Evolutionary conservation across 1,284 basidiomycete species (phyloP).

Genomic region (Pterula multifida): DNA sequence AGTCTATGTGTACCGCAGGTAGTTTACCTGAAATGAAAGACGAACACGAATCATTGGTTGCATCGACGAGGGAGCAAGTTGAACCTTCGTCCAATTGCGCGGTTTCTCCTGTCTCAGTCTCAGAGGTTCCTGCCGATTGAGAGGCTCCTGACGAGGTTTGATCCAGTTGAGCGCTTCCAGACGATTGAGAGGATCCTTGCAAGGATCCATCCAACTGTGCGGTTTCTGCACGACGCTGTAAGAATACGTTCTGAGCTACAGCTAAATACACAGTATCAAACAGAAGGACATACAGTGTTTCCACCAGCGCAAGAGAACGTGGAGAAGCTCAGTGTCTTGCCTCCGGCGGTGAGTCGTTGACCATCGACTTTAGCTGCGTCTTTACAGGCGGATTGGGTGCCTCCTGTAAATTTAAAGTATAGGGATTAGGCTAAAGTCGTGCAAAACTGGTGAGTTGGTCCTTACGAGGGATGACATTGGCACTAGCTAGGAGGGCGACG

Average conservation of each 20-base stretch:
- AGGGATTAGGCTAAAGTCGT: not conserved
- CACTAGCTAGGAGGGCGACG: not conserved
- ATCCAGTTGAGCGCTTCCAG: not conserved
- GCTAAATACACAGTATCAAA: not conserved
- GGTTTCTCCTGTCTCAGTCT: not conserved
- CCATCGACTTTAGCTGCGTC: not conserved
- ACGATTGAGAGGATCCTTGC: no score
- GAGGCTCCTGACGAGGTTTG: no score
- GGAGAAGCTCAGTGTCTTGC: not conserved
- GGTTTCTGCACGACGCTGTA: not conserved
- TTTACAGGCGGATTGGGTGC: not conserved
- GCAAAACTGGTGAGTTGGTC: no score
- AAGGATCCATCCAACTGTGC: no score
- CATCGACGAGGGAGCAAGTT: not conserved
- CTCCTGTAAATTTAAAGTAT: no score
- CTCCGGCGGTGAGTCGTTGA: not conserved
- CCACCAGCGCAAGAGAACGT: not conserved
- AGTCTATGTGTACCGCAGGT: not conserved
- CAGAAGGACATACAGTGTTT: not conserved
- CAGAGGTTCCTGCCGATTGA: not conserved
- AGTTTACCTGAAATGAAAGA: not conserved
- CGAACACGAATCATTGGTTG: not conserved
- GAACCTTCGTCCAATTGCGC: no score
- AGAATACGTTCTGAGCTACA: not conserved
- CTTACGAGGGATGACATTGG: not conserved